A percentile compares a stretch with the other conserved stretches of the same genome.
Evolutionary conservation across 441 rosid genomes (phyloP).

Genomic region (Syzygium malaccense): DNA sequence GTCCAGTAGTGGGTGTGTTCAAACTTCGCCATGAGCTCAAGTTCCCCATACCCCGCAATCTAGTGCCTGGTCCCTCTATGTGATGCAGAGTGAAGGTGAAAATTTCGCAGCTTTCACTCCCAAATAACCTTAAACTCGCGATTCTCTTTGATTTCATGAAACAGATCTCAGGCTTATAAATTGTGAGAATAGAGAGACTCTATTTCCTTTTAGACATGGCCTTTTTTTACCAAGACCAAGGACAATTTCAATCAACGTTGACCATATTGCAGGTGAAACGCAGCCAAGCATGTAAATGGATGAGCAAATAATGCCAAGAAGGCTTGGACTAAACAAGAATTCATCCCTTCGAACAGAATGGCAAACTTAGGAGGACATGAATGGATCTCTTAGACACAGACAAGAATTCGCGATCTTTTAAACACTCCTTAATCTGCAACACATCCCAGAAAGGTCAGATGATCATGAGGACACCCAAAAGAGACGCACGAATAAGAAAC

Average conservation of each 20-base stretch:
- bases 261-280: not conserved
- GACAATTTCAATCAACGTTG: not conserved
- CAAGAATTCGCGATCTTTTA: not conserved
- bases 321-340: not conserved
- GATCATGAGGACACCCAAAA: not conserved
- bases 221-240: not conserved
- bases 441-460: not conserved
- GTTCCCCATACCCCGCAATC: not conserved
- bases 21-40: not conserved
- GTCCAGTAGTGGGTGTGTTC: not conserved
- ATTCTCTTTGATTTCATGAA: not conserved
- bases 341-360: not conserved
- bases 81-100: not conserved
- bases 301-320: not conserved
- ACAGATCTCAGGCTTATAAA: not conserved
- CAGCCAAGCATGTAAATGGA: not conserved
- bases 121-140: not conserved
- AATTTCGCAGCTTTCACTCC: not conserved
- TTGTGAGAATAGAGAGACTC: not conserved
- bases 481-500: not conserved
- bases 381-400: not conserved
- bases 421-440: not conserved
- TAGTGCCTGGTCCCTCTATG: not conserved
- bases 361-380: not conserved
- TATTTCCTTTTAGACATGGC: not conserved